Percentiles rank a stretch among this genome's conserved stretches.
Conservation (phyloP, 1,139 yeast species). For the Kodamaea fungicola region DNA sequence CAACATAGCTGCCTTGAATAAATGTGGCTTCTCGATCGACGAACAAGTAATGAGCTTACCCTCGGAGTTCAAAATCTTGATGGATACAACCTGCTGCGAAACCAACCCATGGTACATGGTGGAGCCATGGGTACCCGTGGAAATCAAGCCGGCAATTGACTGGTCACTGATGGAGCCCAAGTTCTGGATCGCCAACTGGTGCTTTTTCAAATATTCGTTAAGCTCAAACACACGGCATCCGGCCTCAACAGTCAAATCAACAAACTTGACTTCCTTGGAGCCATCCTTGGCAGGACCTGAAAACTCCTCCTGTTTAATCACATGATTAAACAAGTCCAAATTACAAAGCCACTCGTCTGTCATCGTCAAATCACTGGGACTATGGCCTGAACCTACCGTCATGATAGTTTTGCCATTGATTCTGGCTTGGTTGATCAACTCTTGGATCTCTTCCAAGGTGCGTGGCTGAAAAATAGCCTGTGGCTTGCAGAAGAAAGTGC, state of each 20-base stretch:
- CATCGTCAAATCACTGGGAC: conserved; percentile 90
- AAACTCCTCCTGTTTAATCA: conserved; percentile 41
- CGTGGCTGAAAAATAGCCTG: conserved; percentile 76
- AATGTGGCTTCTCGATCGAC: conserved; percentile 59
- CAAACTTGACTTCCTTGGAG: conserved; percentile 53
- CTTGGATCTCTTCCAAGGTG: conserved; percentile 57
- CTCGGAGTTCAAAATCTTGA: conserved; percentile 66
- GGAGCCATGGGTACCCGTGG: conserved; percentile 97
- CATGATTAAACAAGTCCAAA: conserved; percentile 66
- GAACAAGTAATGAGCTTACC: conserved; percentile 76
- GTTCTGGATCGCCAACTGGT: conserved; percentile 80
- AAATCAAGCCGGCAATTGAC: conserved; percentile 87
- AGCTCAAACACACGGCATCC: conserved; percentile 82
- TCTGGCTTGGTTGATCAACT: conserved; percentile 65
- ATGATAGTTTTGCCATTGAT: conserved; percentile 61
- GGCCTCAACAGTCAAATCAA: conserved; percentile 91
- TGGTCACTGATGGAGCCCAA: conserved; percentile 94
- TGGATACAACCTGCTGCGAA: conserved; percentile 78
- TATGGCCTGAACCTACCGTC: conserved; percentile 92
- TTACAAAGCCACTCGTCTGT: conserved; percentile 86
- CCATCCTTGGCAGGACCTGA: conserved; percentile 37
- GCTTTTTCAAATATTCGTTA: conserved; percentile 59
- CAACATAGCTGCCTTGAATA: conserved; percentile 80
- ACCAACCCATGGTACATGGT: conserved; percentile 90
- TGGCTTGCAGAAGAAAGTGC: conserved; percentile 77